These are phyloP conservation scores for Eragrostis nindensis DNA, from an alignment of 176 grass and related monocot genomes.

Conservation along the genomic window DNA sequence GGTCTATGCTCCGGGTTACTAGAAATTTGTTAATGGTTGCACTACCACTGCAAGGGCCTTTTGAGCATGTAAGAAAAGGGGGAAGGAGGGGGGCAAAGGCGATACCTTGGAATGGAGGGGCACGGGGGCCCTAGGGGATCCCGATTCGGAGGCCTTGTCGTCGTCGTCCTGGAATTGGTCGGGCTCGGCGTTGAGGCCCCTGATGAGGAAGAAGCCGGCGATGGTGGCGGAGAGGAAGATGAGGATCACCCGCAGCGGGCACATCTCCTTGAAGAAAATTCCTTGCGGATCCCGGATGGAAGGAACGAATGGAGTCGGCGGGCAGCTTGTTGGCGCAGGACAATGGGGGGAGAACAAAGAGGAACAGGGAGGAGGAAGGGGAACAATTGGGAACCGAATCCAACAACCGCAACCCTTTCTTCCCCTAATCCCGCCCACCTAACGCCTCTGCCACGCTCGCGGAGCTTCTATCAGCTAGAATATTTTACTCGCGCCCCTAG, in stretches of 20 bases:
- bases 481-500: no score
- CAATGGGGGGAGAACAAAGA: no score
- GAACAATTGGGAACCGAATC: background rate
- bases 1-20: background rate
- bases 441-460: background rate
- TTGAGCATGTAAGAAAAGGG: background rate
- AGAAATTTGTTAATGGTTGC: background rate
- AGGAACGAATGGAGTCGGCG: background rate
- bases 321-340: no score
- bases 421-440: background rate
- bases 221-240: constrained; percentile 96
- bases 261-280: constrained; percentile 49
- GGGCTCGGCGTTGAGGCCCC: constrained; percentile 60
- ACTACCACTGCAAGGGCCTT: background rate
- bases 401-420: background rate
- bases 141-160: no score
- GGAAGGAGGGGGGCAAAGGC: no score
- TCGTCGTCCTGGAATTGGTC: constrained; percentile 41
- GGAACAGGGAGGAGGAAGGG: background rate
- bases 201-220: constrained; percentile 91
- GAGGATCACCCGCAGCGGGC: constrained; percentile 83
- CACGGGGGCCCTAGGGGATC: constrained; percentile 18
- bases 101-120: constrained; percentile 57
- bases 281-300: background rate
- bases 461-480: background rate